phyloP scores from a whole-genome alignment of 805 yeast genomes.

The Starmerella stellata region DNA sequence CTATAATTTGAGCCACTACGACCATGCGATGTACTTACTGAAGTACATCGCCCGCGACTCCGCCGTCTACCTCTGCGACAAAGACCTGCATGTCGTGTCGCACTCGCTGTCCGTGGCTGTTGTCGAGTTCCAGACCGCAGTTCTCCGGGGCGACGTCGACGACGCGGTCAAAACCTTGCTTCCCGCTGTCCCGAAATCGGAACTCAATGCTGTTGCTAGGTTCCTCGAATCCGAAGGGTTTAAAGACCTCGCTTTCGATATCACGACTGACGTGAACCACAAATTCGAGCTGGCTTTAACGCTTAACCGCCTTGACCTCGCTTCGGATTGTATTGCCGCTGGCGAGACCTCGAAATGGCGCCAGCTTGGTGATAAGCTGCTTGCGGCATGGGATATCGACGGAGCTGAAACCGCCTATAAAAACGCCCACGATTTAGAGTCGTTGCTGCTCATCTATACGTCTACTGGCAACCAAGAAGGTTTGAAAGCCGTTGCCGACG shows the following conservation, averaged over 20 bases:
- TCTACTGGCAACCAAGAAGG: constrained; percentile 54
- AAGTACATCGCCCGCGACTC: constrained; percentile 87
- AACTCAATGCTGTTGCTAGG: constrained; percentile 62
- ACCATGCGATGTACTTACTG: constrained; percentile 64
- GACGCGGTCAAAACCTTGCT: constrained; percentile 40
- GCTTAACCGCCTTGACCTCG: constrained; percentile 53
- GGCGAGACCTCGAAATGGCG: constrained; percentile 54
- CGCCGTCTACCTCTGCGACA: constrained; percentile 77
- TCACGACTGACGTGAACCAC: constrained; percentile 78
- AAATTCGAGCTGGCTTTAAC: constrained; percentile 75
- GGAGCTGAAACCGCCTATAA: constrained; percentile 66
- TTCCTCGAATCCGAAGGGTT: constrained; percentile 88
- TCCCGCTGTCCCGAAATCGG: constrained; percentile 40
- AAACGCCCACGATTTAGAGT: constrained; percentile 63
- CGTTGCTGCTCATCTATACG: constrained; percentile 64
- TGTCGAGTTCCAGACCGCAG: constrained; percentile 87
- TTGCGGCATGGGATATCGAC: constrained; percentile 58
- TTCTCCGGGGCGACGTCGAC: constrained; percentile 84
- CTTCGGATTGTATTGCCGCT: constrained; percentile 40
- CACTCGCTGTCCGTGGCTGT: constrained; percentile 71
- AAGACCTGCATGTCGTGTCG: constrained; percentile 64
- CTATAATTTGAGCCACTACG: constrained; percentile 82
- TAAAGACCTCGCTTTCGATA: constrained; percentile 60
- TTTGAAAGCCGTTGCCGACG: constrained; percentile 43
- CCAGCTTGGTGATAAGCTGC: constrained; percentile 71